Evolutionary conservation across 1,284 basidiomycete genomes (phyloP).

Genomic region (Xerocomus minutiporus): DNA sequence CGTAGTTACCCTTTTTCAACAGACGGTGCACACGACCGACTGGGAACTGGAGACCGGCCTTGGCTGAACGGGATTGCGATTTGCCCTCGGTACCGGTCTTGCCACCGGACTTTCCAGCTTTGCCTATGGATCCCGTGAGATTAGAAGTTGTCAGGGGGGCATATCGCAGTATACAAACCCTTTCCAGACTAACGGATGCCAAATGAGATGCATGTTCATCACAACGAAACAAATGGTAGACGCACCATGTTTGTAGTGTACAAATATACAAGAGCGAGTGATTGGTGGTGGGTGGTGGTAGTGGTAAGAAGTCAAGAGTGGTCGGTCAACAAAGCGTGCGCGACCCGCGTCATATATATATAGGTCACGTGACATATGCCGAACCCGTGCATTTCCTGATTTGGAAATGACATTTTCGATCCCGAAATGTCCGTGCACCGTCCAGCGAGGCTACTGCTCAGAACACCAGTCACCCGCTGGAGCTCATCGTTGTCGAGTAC

Average conservation of each 20-base stretch:
- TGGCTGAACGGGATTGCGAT: constrained; percentile 73
- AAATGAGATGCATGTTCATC: constrained; percentile 11
- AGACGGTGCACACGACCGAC: constrained; percentile 92
- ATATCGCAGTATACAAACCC: constrained; percentile 31
- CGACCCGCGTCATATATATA: constrained; percentile 33
- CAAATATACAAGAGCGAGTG: constrained; percentile 19
- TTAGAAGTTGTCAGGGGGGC: constrained; percentile 7
- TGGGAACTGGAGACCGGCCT: constrained; percentile 73
- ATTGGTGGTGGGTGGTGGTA: constrained; percentile 18
- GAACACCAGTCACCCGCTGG: constrained; percentile 17
- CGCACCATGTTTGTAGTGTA: constrained; percentile 38
- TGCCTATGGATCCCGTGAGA: constrained; percentile 32
- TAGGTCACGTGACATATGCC: constrained; percentile 42
- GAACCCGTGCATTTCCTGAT: constrained; percentile 17
- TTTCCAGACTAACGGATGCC: constrained; percentile 42
- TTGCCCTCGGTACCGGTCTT: constrained; percentile 54
- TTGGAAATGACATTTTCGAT: constrained; percentile 11
- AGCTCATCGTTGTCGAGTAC: constrained; percentile 20
- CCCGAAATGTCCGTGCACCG: constrained; percentile 22
- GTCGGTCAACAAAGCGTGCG: constrained; percentile 38
- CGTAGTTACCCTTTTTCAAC: constrained; percentile 82
- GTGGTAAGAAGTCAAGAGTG: constrained; percentile 41
- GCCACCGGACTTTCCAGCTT: constrained; percentile 60
- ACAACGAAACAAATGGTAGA: neutral
- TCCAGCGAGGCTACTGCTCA: constrained; percentile 9